Evolutionary conservation across 371 early-diverging fungal species (phyloP), one percentile per base, ranked within the genome.

Genomic region (Polyrhizophydium stewartii): DNA sequence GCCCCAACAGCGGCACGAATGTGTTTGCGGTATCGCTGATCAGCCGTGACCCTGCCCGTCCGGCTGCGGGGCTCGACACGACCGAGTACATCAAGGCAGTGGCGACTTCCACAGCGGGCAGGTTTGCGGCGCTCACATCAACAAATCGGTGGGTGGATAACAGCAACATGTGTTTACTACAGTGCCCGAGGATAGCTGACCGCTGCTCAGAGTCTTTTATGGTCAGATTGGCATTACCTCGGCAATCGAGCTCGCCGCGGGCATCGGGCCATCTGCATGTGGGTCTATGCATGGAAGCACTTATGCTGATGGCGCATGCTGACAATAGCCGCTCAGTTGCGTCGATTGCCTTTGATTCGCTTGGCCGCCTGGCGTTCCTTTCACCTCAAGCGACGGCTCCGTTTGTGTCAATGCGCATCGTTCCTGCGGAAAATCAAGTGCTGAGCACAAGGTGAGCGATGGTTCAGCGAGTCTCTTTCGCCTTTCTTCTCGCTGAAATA

Each of bases 61-160:
- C 65, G 25, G 63, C 65, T n/a, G n/a, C 60, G 17, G 51, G 56
- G 3, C 56, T 71, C 6, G 57, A 25, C 16, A 17, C 62, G 1
- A 25, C 21, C 37, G 71, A 71, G 60, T 67, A 32, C 37, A 22
- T 71, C 33, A 35, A 24, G 24, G 59, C 64, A 16, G 55, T 67
- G 2, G 61, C 32, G 24, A 59, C 58, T 16, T 45, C 62, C 2
- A 43, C 10, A 0, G 46, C 58, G n/a, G 56, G 59, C 3, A 24
- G 22, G n/a, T 62, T 67, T 45, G 67, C 67, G 16, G 67, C 58
- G 5, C 45, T 71, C 38, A 71, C 71, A 17, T 64, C 64, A 25
- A 62, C 37, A 16, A 67, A 63, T 32, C 51, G 71, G 59, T 59
- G 35, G n/a, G 31, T 35, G 3, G 35, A n/a, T n/a, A n/a, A n/a